These are phyloP conservation scores for Aegilops bicornis DNA, from an alignment of 176 grass and related monocot species.

Conservation along the genomic window DNA sequence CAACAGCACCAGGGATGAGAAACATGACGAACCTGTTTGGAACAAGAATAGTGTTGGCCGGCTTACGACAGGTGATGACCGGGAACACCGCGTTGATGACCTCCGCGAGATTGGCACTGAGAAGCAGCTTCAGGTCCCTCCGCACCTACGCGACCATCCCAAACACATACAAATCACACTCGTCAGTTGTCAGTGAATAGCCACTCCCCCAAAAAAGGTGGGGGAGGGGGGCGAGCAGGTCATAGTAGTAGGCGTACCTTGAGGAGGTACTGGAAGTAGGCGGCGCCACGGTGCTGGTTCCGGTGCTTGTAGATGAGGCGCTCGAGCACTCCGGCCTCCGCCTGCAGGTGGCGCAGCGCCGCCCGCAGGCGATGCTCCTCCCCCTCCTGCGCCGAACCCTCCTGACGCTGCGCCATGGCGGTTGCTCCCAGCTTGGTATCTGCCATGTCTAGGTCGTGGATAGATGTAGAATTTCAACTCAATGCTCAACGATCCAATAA, in stretches of 20 bases:
- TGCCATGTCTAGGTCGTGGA: background rate
- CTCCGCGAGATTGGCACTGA: conserved; percentile 12
- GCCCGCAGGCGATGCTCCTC: conserved; percentile 36
- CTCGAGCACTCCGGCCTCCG: conserved; percentile 55
- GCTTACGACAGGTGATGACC: conserved; percentile 51
- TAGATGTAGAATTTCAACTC: background rate
- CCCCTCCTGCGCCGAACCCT: background rate
- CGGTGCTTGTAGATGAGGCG: conserved; percentile 65
- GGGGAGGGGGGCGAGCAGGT: background rate
- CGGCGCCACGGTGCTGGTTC: conserved; percentile 53
- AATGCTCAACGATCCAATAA: background rate
- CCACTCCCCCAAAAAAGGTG: background rate
- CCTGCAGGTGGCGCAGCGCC: conserved; percentile 41
- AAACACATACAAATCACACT: background rate
- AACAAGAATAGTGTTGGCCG: conserved; percentile 46
- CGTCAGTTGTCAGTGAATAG: background rate
- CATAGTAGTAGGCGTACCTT: conserved; percentile 30
- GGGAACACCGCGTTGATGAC: conserved; percentile 53
- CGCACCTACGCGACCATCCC: conserved; percentile 42
- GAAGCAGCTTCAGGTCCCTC: conserved; percentile 60
- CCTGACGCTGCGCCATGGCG: background rate
- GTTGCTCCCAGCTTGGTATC: background rate
- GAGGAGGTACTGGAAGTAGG: conserved; percentile 70
- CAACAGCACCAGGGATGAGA: background rate
- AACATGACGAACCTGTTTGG: conserved; percentile 26